A percentile compares a stretch with the other conserved stretches of the same genome.
These are phyloP conservation scores for Phytophthora aleatoria DNA, from an alignment of 352 stramenopile genomes.

Conservation along the genomic window DNA sequence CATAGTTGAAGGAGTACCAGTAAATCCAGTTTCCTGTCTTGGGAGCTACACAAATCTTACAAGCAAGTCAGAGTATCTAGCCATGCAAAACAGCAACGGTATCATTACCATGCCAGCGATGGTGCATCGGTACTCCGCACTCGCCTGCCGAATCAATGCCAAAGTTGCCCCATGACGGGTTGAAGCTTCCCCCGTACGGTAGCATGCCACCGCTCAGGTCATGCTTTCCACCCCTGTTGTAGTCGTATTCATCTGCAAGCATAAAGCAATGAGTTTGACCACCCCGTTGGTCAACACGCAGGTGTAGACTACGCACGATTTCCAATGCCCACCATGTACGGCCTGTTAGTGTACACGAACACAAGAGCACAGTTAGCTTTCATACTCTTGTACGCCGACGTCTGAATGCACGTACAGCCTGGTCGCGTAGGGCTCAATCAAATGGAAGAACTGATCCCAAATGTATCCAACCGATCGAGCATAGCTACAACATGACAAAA, in stretches of 20 bases:
- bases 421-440: conserved; percentile 72
- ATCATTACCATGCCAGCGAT: conserved; percentile 68
- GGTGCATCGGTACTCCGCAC: conserved; percentile 68
- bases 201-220: conserved; percentile 59
- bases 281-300: background rate
- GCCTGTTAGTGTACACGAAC: conserved; percentile 26
- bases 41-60: conserved; percentile 41
- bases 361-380: background rate
- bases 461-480: conserved; percentile 59
- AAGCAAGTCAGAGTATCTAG: background rate
- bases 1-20: conserved; percentile 93
- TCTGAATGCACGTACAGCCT: conserved; percentile 47
- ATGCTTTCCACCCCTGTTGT: conserved; percentile 53
- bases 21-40: conserved; percentile 72
- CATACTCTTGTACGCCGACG: background rate
- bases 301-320: conserved; percentile 57
- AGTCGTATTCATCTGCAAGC: conserved; percentile 71
- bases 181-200: conserved; percentile 53
- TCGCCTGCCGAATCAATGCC: conserved; percentile 65
- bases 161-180: conserved; percentile 73
- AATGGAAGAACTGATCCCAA: conserved; percentile 80
- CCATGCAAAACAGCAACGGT: too few species aligned
- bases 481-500: conserved; percentile 43
- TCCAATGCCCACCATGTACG: conserved; percentile 81
- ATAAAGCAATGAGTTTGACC: background rate